phyloP scores from a whole-genome alignment of 1,139 yeast genomes.

The Neolecta irregularis region DNA sequence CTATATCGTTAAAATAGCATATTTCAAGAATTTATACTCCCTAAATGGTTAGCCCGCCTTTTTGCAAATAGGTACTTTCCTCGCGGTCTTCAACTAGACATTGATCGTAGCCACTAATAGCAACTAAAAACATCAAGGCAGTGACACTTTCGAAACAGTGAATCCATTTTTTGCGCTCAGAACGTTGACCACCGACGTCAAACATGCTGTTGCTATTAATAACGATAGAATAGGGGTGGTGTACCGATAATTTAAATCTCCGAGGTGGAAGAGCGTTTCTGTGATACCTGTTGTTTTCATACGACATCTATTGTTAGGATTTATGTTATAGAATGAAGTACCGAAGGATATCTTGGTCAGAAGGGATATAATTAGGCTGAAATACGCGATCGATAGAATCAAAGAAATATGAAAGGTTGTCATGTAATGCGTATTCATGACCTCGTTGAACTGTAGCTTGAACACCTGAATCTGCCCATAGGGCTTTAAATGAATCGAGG shows the following conservation, averaged over 20 bases:
- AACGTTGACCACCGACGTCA: slow-evolving; percentile 96
- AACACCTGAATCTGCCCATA: slow-evolving; percentile 53
- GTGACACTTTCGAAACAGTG: slow-evolving; percentile 90
- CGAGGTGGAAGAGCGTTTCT: slow-evolving; percentile 67
- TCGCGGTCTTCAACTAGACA: slow-evolving; percentile 70
- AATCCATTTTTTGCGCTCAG: slow-evolving; percentile 90
- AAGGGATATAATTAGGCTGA: slow-evolving; percentile 48
- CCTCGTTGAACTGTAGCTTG: slow-evolving; percentile 43
- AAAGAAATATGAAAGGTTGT: slow-evolving; percentile 50
- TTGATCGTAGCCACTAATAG: slow-evolving; percentile 87
- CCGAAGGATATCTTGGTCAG: slow-evolving; percentile 70
- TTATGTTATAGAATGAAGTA: too few species aligned
- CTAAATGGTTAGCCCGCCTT: too few species aligned
- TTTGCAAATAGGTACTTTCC: slow-evolving; percentile 2
- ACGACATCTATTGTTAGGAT: too few species aligned
- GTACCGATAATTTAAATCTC: slow-evolving; percentile 28
- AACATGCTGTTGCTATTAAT: slow-evolving; percentile 30
- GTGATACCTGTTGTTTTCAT: slow-evolving; percentile 93
- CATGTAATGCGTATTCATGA: slow-evolving; percentile 67
- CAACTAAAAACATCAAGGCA: slow-evolving; percentile 78
- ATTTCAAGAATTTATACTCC: too few species aligned
- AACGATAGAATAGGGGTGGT: background rate
- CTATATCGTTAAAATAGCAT: slow-evolving; percentile 29
- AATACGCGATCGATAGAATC: slow-evolving; percentile 25
- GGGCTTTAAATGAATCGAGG: slow-evolving; percentile 16